phyloP scores from a whole-genome alignment of 1,284 basidiomycete species.

The Pulchroboletus neoregius region DNA sequence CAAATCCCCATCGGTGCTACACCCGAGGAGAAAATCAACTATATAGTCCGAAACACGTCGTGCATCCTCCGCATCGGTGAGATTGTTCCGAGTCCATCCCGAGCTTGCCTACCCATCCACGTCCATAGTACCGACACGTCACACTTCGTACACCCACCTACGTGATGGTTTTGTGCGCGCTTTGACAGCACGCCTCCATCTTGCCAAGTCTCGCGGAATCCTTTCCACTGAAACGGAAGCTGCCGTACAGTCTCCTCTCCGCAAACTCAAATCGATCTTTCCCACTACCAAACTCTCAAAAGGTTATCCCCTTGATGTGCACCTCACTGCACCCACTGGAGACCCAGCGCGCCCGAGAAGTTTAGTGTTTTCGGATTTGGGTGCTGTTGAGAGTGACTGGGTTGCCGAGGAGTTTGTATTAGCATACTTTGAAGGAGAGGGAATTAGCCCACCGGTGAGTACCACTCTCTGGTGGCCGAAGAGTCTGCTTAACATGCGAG shows the following conservation, averaged over 20 bases:
- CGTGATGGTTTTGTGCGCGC: conserved; percentile 84
- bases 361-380: conserved; percentile 69
- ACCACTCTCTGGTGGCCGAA: not conserved
- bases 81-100: conserved; percentile 16
- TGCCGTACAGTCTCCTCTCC: conserved; percentile 57
- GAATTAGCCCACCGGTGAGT: conserved; percentile 69
- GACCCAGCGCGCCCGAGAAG: conserved; percentile 46
- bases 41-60: conserved; percentile 63
- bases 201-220: conserved; percentile 47
- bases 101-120: conserved; percentile 1
- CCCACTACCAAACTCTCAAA: conserved; percentile 65
- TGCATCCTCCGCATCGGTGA: conserved; percentile 74
- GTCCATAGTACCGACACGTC: conserved; percentile 69
- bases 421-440: conserved; percentile 68
- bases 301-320: conserved; percentile 63
- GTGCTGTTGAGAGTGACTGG: conserved; percentile 68
- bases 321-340: conserved; percentile 50
- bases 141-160: conserved; percentile 77
- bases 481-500: not conserved
- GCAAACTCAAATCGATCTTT: conserved; percentile 72
- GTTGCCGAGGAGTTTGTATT: conserved; percentile 67
- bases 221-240: conserved; percentile 57
- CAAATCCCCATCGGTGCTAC: conserved; percentile 47
- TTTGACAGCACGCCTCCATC: conserved; percentile 60
- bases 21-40: conserved; percentile 64